Base-by-base conservation (phyloP, 2,329 filamentous ascomycete species). In the Canariomyces notabilis region DNA sequence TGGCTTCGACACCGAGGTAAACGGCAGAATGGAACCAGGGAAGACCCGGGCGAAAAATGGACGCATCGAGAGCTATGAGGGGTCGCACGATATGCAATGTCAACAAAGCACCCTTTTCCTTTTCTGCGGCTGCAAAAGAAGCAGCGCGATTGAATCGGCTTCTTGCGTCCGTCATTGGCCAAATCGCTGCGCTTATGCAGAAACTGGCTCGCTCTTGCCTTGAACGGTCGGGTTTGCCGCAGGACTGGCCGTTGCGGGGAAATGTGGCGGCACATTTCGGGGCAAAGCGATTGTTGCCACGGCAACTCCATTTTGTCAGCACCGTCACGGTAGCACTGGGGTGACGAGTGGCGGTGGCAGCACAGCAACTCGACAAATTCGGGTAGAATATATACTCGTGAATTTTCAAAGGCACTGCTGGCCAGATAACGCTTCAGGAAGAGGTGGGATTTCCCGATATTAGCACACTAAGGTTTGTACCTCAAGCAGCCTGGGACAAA, bases 31-130 rank as follows among this genome's bases (percentile, higher is more conserved):
- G 18, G 33, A 31, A 32, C 21, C n/a, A 42, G 39, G 33, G 26
- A 37, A 40, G 34, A 20, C n/a, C 16, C 44, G 34, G 22, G 37
- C 22, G 36, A 44, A 37, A 46, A 29, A 20, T 34, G 37, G 42
- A 37, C 39, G 36, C 6, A n/a, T 2, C 16, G 16, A 6, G 35
- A n/a, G n/a, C n/a, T 35, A 20, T 39, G 49, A 48, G 45, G 42
- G 49, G 34, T 36, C 29, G 5, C 9, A 29, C 7, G 9, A 12
- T 21, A 6, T 38, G 42, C 14, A 42, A 46, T 44, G 42, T 51
- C 45, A 51, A 51, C 45, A 51, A 51, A 51, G 45, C 12, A 23
- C 32, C 21, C 19, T 19, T 18, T 9, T 14, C 46, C 33, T n/a
- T 34, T 12, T 19, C 35, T 12, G 35, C 38, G 19, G 32, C 41